Conservation (phyloP, 106 monocot genomes). For the Dendrobium huoshanense region DNA sequence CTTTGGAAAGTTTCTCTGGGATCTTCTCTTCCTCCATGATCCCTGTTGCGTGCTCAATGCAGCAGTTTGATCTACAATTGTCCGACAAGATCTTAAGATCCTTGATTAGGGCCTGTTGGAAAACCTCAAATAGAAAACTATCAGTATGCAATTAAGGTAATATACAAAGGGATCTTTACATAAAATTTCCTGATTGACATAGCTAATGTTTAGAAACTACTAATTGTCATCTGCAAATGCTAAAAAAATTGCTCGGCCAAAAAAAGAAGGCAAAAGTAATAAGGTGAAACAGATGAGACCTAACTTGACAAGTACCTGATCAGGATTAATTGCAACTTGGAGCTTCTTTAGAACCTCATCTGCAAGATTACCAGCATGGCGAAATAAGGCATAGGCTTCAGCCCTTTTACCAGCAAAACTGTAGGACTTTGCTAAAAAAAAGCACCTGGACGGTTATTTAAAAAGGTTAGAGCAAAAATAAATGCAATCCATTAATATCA, state of each 20-base stretch:
- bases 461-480: background rate
- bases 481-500: background rate
- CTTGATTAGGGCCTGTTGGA: slow-evolving; percentile 50
- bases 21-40: slow-evolving; percentile 86
- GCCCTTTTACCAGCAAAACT: slow-evolving; percentile 85
- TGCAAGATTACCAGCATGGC: slow-evolving; percentile 61
- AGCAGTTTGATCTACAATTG: slow-evolving; percentile 71
- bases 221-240: background rate
- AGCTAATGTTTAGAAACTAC: background rate
- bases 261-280: background rate
- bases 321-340: slow-evolving; percentile 34
- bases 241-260: background rate
- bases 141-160: background rate
- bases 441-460: slow-evolving; percentile 53
- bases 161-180: background rate
- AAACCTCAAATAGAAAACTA: background rate
- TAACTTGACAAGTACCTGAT: slow-evolving; percentile 41
- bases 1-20: slow-evolving; percentile 81
- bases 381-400: slow-evolving; percentile 87
- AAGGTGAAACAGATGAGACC: background rate
- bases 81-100: slow-evolving; percentile 64
- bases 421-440: slow-evolving; percentile 95
- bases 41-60: slow-evolving; percentile 87
- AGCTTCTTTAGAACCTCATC: slow-evolving; percentile 64
- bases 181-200: background rate